Evolutionary conservation across 371 early-diverging fungal species (phyloP).

Genomic region (Umbelopsis sp.): DNA sequence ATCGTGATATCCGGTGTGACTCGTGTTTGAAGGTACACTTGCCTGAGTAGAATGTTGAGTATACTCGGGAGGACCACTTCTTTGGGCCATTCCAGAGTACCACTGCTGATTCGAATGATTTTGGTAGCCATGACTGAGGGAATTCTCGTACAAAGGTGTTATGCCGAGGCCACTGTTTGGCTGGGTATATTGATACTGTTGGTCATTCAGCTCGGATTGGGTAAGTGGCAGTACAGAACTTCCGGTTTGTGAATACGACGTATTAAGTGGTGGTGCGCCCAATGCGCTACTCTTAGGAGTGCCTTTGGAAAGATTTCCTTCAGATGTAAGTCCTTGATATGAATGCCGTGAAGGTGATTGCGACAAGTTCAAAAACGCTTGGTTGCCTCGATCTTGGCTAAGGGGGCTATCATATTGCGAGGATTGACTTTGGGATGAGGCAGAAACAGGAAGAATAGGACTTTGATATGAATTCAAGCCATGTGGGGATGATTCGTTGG

Average conservation of each 20-base stretch:
- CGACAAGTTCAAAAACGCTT: neutral
- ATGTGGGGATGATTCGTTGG: constrained; percentile 20
- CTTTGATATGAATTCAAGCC: neutral
- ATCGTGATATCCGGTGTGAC: neutral
- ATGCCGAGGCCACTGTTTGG: constrained; percentile 6
- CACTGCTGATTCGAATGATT: neutral
- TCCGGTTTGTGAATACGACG: neutral
- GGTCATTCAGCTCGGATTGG: neutral
- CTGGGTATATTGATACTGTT: constrained; percentile 5
- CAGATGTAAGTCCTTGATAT: neutral
- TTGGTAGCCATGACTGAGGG: neutral
- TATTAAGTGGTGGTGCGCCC: neutral
- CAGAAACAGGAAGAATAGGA: neutral
- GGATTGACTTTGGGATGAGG: constrained; percentile 3
- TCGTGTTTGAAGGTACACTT: neutral
- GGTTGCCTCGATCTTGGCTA: neutral
- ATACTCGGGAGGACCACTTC: no score
- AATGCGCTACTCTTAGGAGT: neutral
- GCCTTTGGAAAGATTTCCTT: neutral
- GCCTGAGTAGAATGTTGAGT: no score
- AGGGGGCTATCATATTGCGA: constrained; percentile 10
- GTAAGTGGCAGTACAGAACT: neutral
- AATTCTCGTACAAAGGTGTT: neutral
- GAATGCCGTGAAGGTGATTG: constrained; percentile 2
- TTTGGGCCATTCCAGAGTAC: neutral